Evolutionary conservation across 2,329 filamentous ascomycete genomes (phyloP), one percentile per base, ranked within the genome.

Genomic region (Emydomyces testavorans): DNA sequence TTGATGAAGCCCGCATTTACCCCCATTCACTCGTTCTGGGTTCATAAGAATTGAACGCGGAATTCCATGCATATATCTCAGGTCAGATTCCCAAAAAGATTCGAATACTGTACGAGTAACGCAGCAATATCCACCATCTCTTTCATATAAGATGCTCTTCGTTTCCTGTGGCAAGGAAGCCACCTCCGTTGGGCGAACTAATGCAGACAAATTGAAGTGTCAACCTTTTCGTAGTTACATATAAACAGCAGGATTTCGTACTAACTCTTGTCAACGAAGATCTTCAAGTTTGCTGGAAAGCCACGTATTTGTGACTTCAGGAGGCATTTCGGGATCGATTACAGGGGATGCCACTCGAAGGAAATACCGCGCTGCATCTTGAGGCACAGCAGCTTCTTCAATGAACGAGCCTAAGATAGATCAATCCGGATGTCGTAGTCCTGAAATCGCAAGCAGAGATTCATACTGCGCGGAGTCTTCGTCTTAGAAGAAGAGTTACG

Each of bases 71-170:
- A 35, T 42, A 32, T 31, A 50, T 46, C 20, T 29, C 7, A 29
- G 4, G 23, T 48, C 34, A 8, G 16, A 3, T 21, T 50, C 52
- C 4, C 28, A 43, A 21, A 24, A 4, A 5, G 39, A 45, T 21
- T 49, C 38, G 36, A 50, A 52, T 4, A 38, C 21, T 15, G 15
- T 26, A 16, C 31, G 15, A 7, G 50, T 52, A 18, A 50, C 28
- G 16, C 53, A 53, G 23, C 54, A 56, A 8, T n/a, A 20, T 2
- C 50, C 54, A 26, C 53, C 54, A 50, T 56, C 53, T 23, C 53
- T 35, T 24, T 50, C 26, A 44, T 46, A 56, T 21, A 56, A 35
- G 11, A 53, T 38, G n/a, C 1, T 39, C 43, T 50, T 50, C 7
- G 45, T 49, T 11, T 51, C 51, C 2, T 7, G 24, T 13, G 51